phyloP scores from a whole-genome alignment of 2,329 filamentous ascomycete genomes.

The Penicillium sp. region DNA sequence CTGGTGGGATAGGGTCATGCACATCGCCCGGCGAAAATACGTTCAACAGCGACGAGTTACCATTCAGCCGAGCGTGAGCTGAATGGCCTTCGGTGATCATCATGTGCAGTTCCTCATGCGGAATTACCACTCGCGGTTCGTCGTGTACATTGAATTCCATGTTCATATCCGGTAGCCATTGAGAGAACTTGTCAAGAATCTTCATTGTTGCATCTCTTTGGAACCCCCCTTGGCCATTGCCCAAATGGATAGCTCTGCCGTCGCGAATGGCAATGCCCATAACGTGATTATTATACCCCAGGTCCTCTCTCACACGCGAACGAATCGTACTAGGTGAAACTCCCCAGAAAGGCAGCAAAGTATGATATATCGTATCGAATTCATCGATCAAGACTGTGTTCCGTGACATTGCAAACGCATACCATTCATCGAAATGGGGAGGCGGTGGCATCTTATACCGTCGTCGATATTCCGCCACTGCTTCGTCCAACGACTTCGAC shows the following conservation, averaged over 20 bases:
- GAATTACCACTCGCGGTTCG: constrained; percentile 76
- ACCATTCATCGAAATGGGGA: constrained; percentile 17
- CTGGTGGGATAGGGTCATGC: neutral
- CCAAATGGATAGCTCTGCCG: constrained; percentile 6
- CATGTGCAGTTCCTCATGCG: constrained; percentile 68
- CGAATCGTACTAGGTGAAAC: constrained; percentile 8
- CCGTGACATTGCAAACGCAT: constrained; percentile 11
- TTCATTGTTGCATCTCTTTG: constrained; percentile 56
- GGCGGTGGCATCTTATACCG: constrained; percentile 16
- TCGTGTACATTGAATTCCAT: constrained; percentile 87
- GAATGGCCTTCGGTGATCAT: constrained; percentile 52
- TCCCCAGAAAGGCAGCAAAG: constrained; percentile 17
- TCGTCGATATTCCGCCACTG: constrained; percentile 15
- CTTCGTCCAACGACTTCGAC: constrained; percentile 12
- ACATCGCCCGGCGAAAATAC: neutral
- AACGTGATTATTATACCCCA: constrained; percentile 6
- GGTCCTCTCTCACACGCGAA: constrained; percentile 10
- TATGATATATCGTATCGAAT: constrained; percentile 16
- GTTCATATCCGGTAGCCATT: constrained; percentile 81
- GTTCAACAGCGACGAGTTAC: neutral
- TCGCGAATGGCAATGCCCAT: constrained; percentile 12
- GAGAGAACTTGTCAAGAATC: constrained; percentile 72
- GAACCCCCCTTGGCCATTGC: constrained; percentile 51
- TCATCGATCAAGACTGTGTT: constrained; percentile 16
- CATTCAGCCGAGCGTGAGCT: constrained; percentile 10